These are phyloP conservation scores for Aspergillus niger DNA, from an alignment of 2,329 filamentous ascomycete genomes.

Conservation along the genomic window DNA sequence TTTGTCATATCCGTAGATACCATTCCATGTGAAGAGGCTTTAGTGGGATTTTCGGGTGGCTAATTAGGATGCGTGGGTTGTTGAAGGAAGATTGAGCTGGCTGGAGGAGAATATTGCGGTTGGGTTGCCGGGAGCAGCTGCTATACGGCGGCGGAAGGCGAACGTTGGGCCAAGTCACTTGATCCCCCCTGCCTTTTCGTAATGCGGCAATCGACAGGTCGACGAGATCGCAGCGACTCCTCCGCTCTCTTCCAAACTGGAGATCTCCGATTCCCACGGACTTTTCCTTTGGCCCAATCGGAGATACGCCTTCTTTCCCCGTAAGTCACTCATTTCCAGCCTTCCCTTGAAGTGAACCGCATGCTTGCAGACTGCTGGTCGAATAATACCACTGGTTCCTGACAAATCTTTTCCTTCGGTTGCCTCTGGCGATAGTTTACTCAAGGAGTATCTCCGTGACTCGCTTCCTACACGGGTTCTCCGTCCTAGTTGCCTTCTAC, in stretches of 20 bases:
- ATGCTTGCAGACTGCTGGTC: background rate
- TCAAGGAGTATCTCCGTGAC: background rate
- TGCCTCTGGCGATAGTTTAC: background rate
- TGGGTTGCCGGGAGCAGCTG: background rate
- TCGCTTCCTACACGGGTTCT: background rate
- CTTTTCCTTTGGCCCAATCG: background rate
- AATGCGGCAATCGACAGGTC: background rate
- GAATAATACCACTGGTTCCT: background rate
- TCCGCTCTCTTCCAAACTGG: background rate
- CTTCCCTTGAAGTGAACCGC: background rate
- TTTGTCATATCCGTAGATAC: background rate
- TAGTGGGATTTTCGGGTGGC: background rate
- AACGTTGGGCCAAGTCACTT: slow-evolving; percentile 6
- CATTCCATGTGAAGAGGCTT: background rate
- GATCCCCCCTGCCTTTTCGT: slow-evolving; percentile 6
- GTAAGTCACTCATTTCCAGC: background rate
- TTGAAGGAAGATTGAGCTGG: background rate
- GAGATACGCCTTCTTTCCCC: background rate
- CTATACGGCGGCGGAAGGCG: background rate
- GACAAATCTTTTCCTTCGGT: background rate
- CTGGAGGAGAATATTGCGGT: background rate
- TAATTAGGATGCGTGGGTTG: background rate
- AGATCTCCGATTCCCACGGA: background rate
- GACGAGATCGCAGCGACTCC: background rate
- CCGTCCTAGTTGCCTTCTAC: slow-evolving; percentile 3